Evolutionary conservation across 1,139 yeast species (phyloP).

Genomic region (Lodderomyces theae): DNA sequence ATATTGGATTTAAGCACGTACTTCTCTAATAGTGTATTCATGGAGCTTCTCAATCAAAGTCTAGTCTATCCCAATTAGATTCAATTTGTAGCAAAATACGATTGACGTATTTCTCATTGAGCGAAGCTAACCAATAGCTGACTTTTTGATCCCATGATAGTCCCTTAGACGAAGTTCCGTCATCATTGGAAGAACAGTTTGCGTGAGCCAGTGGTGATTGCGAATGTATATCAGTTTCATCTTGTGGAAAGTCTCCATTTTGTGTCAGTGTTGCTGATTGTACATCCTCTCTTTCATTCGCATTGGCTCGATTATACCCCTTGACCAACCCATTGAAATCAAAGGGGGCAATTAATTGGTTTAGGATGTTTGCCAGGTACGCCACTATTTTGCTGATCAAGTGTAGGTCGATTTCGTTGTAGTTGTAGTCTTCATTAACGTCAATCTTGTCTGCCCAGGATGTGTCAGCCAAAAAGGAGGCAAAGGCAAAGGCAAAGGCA

Average conservation of each 20-base stretch:
- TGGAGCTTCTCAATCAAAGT: not conserved
- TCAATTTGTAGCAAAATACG: conserved; percentile 18
- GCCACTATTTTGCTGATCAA: conserved; percentile 33
- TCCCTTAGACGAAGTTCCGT: no score
- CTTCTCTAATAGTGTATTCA: no score
- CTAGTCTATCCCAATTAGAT: conserved; percentile 20
- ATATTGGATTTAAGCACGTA: no score
- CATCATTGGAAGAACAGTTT: no score
- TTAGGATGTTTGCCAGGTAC: conserved; percentile 27
- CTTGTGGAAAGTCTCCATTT: no score
- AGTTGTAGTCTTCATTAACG: conserved; percentile 52
- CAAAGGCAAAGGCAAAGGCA: conserved; percentile 7
- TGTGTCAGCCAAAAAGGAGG: no score
- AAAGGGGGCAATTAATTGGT: conserved; percentile 28
- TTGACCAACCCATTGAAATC: conserved; percentile 20
- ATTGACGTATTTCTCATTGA: conserved; percentile 6
- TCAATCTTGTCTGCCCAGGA: conserved; percentile 50
- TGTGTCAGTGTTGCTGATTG: no score
- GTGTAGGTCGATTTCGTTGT: conserved; percentile 36
- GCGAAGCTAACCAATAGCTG: conserved; percentile 19
- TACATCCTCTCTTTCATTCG: conserved; percentile 5
- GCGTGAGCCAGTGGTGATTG: no score
- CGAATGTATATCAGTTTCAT: no score
- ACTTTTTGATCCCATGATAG: conserved; percentile 23
- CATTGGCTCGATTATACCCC: conserved; percentile 12